These are phyloP conservation scores for Trichothecium roseum DNA, from an alignment of 2,329 filamentous ascomycete species.

Conservation along the genomic window DNA sequence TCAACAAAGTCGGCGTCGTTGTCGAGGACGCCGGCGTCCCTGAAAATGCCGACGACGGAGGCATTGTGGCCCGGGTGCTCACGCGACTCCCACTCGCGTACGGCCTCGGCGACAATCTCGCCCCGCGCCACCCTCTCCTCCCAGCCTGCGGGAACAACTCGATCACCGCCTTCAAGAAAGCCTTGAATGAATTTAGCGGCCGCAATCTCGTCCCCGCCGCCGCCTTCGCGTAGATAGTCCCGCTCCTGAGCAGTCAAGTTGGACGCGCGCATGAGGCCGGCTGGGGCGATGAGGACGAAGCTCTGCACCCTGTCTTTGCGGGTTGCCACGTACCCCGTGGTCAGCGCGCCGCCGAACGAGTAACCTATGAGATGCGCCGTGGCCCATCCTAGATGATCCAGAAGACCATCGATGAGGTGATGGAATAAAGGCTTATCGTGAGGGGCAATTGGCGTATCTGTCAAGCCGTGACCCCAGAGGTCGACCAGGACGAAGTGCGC, in stretches of 20 bases:
- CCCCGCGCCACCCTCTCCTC: conserved; percentile 25
- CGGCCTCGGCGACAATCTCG: conserved; percentile 34
- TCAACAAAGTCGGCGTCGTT: conserved; percentile 11
- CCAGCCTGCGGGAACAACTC: conserved; percentile 33
- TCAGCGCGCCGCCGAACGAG: conserved; percentile 35
- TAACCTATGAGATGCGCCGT: conserved; percentile 35
- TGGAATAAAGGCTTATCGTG: conserved; percentile 33
- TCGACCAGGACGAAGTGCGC: conserved; percentile 34
- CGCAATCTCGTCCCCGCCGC: conserved; percentile 16
- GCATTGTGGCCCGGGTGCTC: conserved; percentile 33
- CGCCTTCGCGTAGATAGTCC: conserved; percentile 11
- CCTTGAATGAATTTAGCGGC: conserved; percentile 24
- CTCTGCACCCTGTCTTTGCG: conserved; percentile 18
- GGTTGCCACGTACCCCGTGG: conserved; percentile 24
- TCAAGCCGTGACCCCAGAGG: conserved; percentile 44
- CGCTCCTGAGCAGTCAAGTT: conserved; percentile 17
- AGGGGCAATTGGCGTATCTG: conserved; percentile 30
- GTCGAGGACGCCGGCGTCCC: conserved; percentile 33
- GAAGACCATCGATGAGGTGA: conserved; percentile 23
- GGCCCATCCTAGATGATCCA: conserved; percentile 29
- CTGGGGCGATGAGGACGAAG: conserved; percentile 34
- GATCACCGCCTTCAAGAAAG: conserved; percentile 30
- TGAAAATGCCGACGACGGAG: conserved; percentile 33
- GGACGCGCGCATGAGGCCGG: conserved; percentile 24
- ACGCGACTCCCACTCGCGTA: conserved; percentile 35